These are phyloP conservation scores for Emericellopsis cladophorae DNA, from an alignment of 2,329 filamentous ascomycete species.

Conservation along the genomic window DNA sequence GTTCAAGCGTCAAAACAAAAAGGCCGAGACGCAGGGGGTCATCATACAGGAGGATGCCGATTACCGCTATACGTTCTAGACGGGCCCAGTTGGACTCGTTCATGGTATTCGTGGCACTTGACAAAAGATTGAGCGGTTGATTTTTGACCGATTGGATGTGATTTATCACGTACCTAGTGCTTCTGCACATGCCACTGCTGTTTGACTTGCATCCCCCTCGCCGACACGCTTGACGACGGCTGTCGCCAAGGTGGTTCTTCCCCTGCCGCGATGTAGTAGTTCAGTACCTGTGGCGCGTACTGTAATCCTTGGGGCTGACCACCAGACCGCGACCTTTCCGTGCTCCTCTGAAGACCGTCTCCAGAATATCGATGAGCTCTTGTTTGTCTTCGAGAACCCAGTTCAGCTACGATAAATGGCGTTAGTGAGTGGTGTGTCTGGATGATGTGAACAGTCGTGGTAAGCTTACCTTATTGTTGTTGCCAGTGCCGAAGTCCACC, in stretches of 20 bases:
- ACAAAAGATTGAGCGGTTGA: too few species aligned
- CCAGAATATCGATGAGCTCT: conserved; percentile 95
- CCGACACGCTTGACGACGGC: too few species aligned
- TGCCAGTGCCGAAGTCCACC: conserved; percentile 94
- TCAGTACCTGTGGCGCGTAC: conserved; percentile 1
- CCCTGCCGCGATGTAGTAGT: too few species aligned
- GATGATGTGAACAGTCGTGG: too few species aligned
- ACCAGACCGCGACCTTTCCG: conserved; percentile 97
- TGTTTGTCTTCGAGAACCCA: conserved; percentile 94
- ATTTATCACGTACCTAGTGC: too few species aligned
- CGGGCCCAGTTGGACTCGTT: too few species aligned
- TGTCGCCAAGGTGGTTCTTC: too few species aligned
- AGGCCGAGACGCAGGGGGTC: conserved; percentile 3
- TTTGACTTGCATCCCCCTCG: too few species aligned
- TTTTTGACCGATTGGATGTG: too few species aligned
- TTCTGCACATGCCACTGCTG: too few species aligned
- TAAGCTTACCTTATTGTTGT: conserved; percentile 80
- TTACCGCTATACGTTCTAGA: conserved; percentile 6
- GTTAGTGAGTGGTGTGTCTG: too few species aligned
- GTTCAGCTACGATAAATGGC: conserved; percentile 41
- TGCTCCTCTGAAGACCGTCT: conserved; percentile 95
- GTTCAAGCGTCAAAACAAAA: conserved; percentile 5
- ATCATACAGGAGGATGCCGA: conserved; percentile 6
- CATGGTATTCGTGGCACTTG: too few species aligned
- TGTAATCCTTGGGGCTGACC: conserved; percentile 70